Conservation (phyloP, 345 rosid species). For the Salix dunnii region DNA sequence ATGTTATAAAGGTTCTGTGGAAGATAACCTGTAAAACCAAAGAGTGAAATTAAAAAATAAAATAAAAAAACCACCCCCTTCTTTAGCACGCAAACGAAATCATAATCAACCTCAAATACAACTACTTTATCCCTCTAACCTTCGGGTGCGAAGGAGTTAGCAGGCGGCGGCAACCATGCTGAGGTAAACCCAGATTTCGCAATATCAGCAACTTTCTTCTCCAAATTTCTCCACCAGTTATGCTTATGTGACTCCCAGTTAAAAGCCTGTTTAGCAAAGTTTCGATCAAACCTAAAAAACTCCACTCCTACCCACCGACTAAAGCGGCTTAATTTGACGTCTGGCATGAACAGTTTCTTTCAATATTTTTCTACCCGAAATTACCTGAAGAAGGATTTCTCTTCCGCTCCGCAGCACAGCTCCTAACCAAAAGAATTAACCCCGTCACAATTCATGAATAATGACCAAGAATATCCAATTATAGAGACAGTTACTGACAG, state of each 20-base stretch:
- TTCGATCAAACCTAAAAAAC: slow-evolving; percentile 7
- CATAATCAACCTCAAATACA: slow-evolving; percentile 7
- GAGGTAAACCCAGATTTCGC: slow-evolving; percentile 88
- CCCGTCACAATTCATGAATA: not conserved
- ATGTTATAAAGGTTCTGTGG: slow-evolving; percentile 82
- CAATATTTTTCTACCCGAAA: not conserved
- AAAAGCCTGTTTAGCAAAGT: slow-evolving; percentile 53
- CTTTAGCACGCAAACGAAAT: not conserved
- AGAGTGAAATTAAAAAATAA: not conserved
- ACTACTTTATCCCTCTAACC: slow-evolving; percentile 37
- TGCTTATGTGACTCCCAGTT: slow-evolving; percentile 93
- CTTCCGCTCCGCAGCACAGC: slow-evolving; percentile 55
- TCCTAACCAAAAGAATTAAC: slow-evolving; percentile 40
- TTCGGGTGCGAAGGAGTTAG: slow-evolving; percentile 74
- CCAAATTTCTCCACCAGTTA: slow-evolving; percentile 89
- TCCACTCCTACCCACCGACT: not conserved
- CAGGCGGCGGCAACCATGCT: slow-evolving; percentile 83
- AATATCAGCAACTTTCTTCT: slow-evolving; percentile 58
- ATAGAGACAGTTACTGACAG: not conserved
- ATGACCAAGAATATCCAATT: not conserved
- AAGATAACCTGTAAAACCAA: slow-evolving; percentile 59
- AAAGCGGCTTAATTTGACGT: slow-evolving; percentile 4
- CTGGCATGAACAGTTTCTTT: not conserved
- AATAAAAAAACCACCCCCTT: not conserved
- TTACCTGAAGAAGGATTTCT: slow-evolving; percentile 81